Base-by-base conservation (phyloP, 768 basidiomycete genomes). In the Ramaria sp. region DNA sequence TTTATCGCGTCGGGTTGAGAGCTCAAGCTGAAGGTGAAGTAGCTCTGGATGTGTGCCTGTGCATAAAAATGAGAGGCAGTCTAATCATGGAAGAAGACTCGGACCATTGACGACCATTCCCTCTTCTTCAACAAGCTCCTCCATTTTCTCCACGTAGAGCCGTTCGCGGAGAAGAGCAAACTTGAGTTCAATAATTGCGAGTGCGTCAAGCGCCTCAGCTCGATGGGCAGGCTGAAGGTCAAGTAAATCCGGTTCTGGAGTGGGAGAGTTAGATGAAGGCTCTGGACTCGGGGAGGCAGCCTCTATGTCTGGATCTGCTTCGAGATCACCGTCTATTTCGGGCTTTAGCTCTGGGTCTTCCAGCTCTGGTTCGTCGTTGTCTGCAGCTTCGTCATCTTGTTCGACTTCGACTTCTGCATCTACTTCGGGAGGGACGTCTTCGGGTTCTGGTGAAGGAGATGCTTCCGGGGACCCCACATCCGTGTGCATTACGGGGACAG, bases 111-210 rank as follows among this genome's bases (percentile, higher is more conserved):
- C 72, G 22, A 98, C 76, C 61, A 93, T 71, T 13, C 78, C 70
- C 63, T 97, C 92, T 67, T 98, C 95, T 79, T 83, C 85, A 32
- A 88, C 85, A 7, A 95, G 71, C 3, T 79, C 81, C 38, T 92
- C 88, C 90, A 97, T 92, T 66, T 93, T 88, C 70, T 98, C 95
- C 18, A 97, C 75, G 66, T 94, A 97, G 15, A 97, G 73, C 48
- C 81, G 74, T 65, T 97, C 93, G 45, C 95, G 71, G 54, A 97
- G 67, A 30, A 86, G 69, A 0, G 94, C 93, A 67, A 93, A 96
- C 63, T 88, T 90, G 68, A 97, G 80, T 64, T 99, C 95, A 61
- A 99, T 94, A 43, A 74, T 77, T 3, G 94, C 85, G 6, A 97
- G 71, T 0, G 85, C 84, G 56, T 93, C 91, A 55, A 98, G 76